A percentile compares a stretch with the other conserved stretches of the same genome.
phyloP scores from a whole-genome alignment of 495 filamentous ascomycete genomes.

The Bacidia rubella region DNA sequence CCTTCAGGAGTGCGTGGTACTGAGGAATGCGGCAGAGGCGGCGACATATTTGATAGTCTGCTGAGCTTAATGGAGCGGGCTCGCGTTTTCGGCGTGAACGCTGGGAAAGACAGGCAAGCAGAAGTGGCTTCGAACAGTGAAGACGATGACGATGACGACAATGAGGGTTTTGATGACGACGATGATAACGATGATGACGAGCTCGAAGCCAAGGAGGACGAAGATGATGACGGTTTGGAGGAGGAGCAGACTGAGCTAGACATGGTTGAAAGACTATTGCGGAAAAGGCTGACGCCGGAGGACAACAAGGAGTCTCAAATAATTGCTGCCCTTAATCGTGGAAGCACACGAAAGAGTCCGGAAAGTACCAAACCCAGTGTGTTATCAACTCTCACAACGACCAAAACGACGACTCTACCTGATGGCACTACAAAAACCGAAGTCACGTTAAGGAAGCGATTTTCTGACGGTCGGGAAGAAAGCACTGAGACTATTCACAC shows the following conservation, averaged over 20 bases:
- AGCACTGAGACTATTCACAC: constrained; percentile 29
- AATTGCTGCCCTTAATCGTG: not conserved
- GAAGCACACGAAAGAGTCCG: not conserved
- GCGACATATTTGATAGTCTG: too few relatives aligned
- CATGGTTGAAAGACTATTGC: constrained; percentile 31
- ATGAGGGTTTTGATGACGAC: constrained; percentile 4
- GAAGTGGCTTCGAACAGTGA: not conserved
- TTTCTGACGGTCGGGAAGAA: constrained; percentile 50
- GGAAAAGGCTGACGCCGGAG: constrained; percentile 20
- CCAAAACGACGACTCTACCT: constrained; percentile 36
- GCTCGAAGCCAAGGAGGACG: not conserved
- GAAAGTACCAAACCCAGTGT: constrained; percentile 22
- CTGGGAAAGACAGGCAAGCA: not conserved
- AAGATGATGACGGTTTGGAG: not conserved
- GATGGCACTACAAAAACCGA: constrained; percentile 51
- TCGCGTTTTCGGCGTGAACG: not conserved
- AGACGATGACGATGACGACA: not conserved
- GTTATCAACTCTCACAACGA: constrained; percentile 44
- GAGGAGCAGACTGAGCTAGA: constrained; percentile 14
- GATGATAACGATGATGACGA: constrained; percentile 7
- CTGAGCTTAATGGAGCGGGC: not conserved
- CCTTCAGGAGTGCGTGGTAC: too few relatives aligned
- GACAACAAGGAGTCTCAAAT: constrained; percentile 2
- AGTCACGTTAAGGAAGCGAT: constrained; percentile 45
- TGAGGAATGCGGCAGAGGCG: too few relatives aligned